Evolutionary conservation across 2,329 filamentous ascomycete species (phyloP), one percentile per base, ranked within the genome.

Genomic region (Fonsecaea monophora): DNA sequence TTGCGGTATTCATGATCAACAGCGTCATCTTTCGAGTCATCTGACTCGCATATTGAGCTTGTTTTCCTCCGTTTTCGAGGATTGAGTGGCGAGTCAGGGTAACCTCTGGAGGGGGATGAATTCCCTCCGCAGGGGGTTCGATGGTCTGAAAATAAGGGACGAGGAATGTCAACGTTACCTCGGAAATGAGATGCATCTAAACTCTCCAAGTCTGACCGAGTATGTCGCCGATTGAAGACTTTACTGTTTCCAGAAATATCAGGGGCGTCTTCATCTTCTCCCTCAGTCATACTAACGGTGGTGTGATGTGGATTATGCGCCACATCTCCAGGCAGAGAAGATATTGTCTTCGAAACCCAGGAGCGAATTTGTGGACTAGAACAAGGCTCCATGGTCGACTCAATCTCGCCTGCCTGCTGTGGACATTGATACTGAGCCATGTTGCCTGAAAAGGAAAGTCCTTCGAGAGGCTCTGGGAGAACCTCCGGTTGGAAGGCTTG

Each of bases 61-160:
- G 60, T 61, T 62, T 68, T 72, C 21, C 62, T 62, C 45, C 70
- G 66, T 50, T 70, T 68, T 40, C 68, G 68, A 58, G 59, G 66
- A 21, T 61, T 65, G 3, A 63, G 25, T 7, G 59, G 56, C 62
- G 64, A 54, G 32, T 64, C 37, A 15, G 60, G 42, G 56, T 56
- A 53, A 40, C 54, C 32, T n/a, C 53, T 53, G 21, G 50, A 45
- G 12, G 59, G 57, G 25, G 54, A 57, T 30, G 53, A 64, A 37
- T 54, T 54, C 37, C 18, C 53, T 10, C 48, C 21, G 1, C 38
- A 37, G 3, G 35, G n/a, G n/a, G 32, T 25, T 3, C 53, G 48
- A 42, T 53, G 42, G 50, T 38, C 62, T 15, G 63, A 71, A 55
- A 72, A 72, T 18, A 72, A 53, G 10, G 68, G 70, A 12, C 60